phyloP scores from a whole-genome alignment of 345 rosid species.

The Rubroshorea leprosula region DNA sequence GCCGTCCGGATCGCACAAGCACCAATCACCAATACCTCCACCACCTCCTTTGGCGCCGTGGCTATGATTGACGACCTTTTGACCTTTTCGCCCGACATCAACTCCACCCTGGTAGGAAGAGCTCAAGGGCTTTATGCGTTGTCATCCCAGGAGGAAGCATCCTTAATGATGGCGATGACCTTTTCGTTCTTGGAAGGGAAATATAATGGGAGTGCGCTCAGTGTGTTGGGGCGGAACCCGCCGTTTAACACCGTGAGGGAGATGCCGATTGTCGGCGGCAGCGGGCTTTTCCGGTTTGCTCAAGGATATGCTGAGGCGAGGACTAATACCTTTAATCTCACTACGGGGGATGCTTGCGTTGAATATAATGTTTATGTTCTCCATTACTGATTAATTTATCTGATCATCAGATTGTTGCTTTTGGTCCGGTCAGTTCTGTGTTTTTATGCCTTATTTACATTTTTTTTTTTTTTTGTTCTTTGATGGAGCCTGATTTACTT shows the following conservation, averaged over 20 bases:
- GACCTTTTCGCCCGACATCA: slow-evolving; percentile 33
- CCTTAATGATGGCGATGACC: too few relatives aligned
- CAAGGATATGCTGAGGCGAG: slow-evolving; percentile 42
- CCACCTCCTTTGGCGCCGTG: slow-evolving; percentile 35
- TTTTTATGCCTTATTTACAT: too few relatives aligned
- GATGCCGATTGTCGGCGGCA: slow-evolving; percentile 57
- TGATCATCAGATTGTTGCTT: too few relatives aligned
- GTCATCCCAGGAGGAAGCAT: too few relatives aligned
- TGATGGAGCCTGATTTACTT: too few relatives aligned
- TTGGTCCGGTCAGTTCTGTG: too few relatives aligned
- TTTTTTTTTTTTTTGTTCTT: too few relatives aligned
- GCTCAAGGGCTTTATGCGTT: too few relatives aligned
- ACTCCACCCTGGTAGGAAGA: slow-evolving; percentile 45
- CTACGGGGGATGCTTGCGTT: too few relatives aligned
- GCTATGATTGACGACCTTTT: slow-evolving; percentile 46
- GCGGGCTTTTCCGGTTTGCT: slow-evolving; percentile 47
- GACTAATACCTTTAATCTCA: too few relatives aligned
- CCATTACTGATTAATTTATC: slow-evolving; percentile 34
- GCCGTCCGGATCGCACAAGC: slow-evolving; percentile 33
- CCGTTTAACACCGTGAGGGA: slow-evolving; percentile 35
- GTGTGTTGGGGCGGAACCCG: slow-evolving; percentile 29
- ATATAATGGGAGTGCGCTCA: slow-evolving; percentile 48
- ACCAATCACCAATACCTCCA: slow-evolving; percentile 23
- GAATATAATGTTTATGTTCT: too few relatives aligned
- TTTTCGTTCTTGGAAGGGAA: too few relatives aligned